Percentiles rank a stretch among this genome's conserved stretches.
Conservation (phyloP, 768 basidiomycete species). For the Termitomyces sp. region DNA sequence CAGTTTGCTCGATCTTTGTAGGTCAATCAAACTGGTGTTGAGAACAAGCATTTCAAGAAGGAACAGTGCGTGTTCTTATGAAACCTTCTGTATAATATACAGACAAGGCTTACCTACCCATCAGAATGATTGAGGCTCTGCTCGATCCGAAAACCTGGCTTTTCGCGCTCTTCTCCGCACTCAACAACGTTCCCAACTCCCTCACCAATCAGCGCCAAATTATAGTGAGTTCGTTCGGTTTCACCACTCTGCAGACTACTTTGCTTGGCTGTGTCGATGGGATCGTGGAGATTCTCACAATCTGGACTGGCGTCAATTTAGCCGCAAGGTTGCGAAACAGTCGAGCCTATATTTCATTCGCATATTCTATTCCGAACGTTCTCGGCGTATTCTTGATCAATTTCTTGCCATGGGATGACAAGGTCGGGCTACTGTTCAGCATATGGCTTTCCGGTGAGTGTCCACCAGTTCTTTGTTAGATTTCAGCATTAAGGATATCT, state of each 20-base stretch:
- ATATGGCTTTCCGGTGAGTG: conserved; percentile 46
- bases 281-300: conserved; percentile 60
- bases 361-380: conserved; percentile 62
- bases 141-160: conserved; percentile 72
- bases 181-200: conserved; percentile 63
- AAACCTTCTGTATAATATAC: background rate
- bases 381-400: conserved; percentile 59
- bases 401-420: conserved; percentile 58
- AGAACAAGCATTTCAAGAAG: conserved; percentile 77
- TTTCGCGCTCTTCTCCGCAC: conserved; percentile 61
- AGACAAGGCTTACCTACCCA: background rate
- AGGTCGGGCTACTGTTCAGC: conserved; percentile 58
- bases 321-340: conserved; percentile 52
- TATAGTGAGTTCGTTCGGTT: conserved; percentile 65
- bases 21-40: conserved; percentile 61
- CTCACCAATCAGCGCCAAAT: conserved; percentile 59
- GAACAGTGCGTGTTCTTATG: conserved; percentile 52
- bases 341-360: conserved; percentile 56
- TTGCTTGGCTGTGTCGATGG: conserved; percentile 66
- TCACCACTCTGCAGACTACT: conserved; percentile 58
- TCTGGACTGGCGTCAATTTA: conserved; percentile 58
- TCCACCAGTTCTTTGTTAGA: background rate
- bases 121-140: conserved; percentile 64
- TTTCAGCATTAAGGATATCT: background rate
- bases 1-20: background rate